Evolutionary conservation across 2,329 filamentous ascomycete genomes (phyloP).

Genomic region (Penicillium vulpinum): DNA sequence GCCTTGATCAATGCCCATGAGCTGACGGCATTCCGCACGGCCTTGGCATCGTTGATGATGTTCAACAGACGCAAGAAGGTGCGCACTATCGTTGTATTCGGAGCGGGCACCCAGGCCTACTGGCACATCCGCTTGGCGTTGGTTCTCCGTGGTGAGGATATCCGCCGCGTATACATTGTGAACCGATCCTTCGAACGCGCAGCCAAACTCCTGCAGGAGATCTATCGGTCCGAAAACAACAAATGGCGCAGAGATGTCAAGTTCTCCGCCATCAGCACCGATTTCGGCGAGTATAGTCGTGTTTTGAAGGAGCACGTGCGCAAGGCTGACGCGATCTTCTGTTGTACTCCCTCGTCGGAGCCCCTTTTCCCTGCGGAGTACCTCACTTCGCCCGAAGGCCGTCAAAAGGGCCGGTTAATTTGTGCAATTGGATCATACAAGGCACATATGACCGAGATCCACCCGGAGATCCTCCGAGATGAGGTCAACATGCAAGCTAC

Average conservation of each 20-base stretch:
- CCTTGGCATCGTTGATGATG: slow-evolving; percentile 60
- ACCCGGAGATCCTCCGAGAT: slow-evolving; percentile 70
- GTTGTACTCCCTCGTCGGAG: slow-evolving; percentile 74
- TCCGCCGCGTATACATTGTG: slow-evolving; percentile 79
- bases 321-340: slow-evolving; percentile 79
- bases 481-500: slow-evolving; percentile 51
- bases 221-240: slow-evolving; percentile 54
- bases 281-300: slow-evolving; percentile 68
- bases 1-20: slow-evolving; percentile 68
- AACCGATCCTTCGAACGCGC: slow-evolving; percentile 61
- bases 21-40: slow-evolving; percentile 68
- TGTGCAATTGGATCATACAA: slow-evolving; percentile 55
- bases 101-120: slow-evolving; percentile 85
- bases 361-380: slow-evolving; percentile 74
- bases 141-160: slow-evolving; percentile 63
- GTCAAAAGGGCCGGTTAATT: slow-evolving; percentile 47
- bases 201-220: slow-evolving; percentile 51
- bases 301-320: slow-evolving; percentile 68
- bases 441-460: slow-evolving; percentile 77
- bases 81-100: slow-evolving; percentile 78
- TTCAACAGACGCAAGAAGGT: slow-evolving; percentile 67
- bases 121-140: slow-evolving; percentile 90
- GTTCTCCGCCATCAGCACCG: slow-evolving; percentile 68
- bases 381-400: slow-evolving; percentile 61
- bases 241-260: slow-evolving; percentile 67